Evolutionary conservation across 176 grass and related monocot species (phyloP).

Genomic region (Rhipidocladum racemiflorum): DNA sequence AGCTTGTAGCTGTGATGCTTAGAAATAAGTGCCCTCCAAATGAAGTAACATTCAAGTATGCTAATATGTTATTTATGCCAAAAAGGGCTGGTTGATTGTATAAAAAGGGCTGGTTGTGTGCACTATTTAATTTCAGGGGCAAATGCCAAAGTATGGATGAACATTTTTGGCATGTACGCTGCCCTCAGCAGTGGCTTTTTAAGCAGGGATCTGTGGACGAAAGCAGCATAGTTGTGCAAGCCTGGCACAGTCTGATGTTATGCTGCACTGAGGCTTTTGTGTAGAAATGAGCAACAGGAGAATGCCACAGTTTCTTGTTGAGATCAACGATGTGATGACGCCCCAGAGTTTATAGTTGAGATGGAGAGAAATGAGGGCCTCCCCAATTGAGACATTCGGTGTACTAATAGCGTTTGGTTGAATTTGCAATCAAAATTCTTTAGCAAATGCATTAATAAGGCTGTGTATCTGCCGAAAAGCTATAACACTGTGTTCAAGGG

Average conservation of each 20-base stretch:
- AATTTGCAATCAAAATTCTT: not conserved
- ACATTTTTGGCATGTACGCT: not conserved
- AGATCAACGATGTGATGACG: not conserved
- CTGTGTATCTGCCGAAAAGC: not conserved
- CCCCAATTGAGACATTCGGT: not conserved
- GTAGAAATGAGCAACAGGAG: slow-evolving; percentile 14
- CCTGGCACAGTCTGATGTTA: not conserved
- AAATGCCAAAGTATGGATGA: slow-evolving; percentile 9
- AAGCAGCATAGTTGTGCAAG: slow-evolving; percentile 11
- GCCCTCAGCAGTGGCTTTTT: not conserved
- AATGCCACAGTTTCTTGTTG: not conserved
- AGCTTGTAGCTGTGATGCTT: slow-evolving; percentile 48
- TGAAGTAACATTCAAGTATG: slow-evolving; percentile 64
- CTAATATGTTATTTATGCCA: slow-evolving; percentile 35
- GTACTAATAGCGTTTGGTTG: not conserved
- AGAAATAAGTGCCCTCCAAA: slow-evolving; percentile 46
- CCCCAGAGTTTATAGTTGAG: not conserved
- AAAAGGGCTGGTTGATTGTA: slow-evolving; percentile 21
- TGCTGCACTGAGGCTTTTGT: not conserved
- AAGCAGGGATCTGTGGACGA: not conserved
- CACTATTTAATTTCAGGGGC: not conserved
- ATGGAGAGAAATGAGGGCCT: not conserved
- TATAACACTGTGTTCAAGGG: not conserved
- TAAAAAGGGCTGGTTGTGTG: slow-evolving; percentile 24
- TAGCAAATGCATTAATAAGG: not conserved